phyloP scores from a whole-genome alignment of 306 rosid species.

The Clitoria ternatea region DNA sequence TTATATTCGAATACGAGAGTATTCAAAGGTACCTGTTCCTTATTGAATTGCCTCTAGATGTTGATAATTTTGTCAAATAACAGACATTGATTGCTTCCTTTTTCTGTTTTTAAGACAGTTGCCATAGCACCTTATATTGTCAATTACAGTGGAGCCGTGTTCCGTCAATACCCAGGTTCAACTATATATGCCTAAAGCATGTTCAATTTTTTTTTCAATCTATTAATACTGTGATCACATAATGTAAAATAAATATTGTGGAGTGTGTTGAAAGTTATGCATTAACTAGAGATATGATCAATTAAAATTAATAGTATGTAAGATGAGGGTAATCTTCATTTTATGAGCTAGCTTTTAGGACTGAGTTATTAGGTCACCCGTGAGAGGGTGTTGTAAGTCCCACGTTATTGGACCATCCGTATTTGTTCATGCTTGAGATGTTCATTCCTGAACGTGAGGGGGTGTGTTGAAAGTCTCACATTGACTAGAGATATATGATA shows the following conservation, averaged over 20 bases:
- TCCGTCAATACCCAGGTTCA: slow-evolving; percentile 93
- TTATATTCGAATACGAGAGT: slow-evolving; percentile 85
- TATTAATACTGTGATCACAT: not conserved
- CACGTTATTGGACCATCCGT: no score
- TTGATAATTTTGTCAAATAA: slow-evolving; percentile 16
- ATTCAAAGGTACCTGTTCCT: slow-evolving; percentile 65
- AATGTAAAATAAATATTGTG: not conserved
- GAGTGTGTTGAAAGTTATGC: no score
- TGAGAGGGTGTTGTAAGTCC: no score
- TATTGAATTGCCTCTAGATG: not conserved
- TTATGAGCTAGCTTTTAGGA: no score
- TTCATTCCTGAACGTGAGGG: no score
- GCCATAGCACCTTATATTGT: slow-evolving; percentile 86
- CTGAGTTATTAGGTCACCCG: no score
- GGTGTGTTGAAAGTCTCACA: no score
- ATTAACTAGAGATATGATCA: no score
- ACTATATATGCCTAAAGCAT: slow-evolving; percentile 13
- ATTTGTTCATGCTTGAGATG: no score
- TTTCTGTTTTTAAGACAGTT: slow-evolving; percentile 59
- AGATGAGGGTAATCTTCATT: no score
- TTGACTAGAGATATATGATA: no score
- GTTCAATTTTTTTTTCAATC: not conserved
- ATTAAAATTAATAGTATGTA: no score
- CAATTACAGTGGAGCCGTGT: slow-evolving; percentile 90
- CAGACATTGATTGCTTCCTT: slow-evolving; percentile 24